Base-by-base conservation (phyloP, 768 basidiomycete species). In the Boletus sp. region DNA sequence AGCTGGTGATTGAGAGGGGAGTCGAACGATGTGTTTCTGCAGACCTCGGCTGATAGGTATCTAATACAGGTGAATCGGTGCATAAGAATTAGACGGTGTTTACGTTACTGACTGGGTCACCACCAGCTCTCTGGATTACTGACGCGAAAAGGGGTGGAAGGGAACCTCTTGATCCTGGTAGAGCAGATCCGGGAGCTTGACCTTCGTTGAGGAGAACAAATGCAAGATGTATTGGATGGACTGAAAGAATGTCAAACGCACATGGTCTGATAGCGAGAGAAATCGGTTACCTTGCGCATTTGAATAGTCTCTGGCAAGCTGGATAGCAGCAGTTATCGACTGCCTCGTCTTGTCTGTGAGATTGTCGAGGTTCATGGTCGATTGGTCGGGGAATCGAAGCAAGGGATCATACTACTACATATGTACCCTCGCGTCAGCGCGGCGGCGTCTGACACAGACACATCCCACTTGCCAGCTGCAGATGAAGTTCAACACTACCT, bases 271-370 rank as follows among this genome's bases (percentile, higher is more conserved):
- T 7, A 5, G 14, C 5, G 14, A 42, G 23, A 25, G 30, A 21
- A 27, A 23, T 2, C 15, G 7, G 72, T 61, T 70, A 87, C 90
- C 82, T 80, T 93, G 88, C 0, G 84, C 85, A 64, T 93, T 84
- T 17, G 88, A 79, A 66, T 92, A 83, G 70, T 95, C 91, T 66
- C 84, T 91, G 11, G 93, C 91, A 40, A 88, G 79, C 63, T 92
- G 90, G 50, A 91, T 70, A 2, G 93, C 86, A 47, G 83, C 82
- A 51, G 82, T 72, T 50, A 95, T 64, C 27, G 85, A 78, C 62
- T 87, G 79, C 64, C 83, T 79, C 13, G 93, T 81, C 69, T 88
- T 92, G 71, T 95, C 90, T 29, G 93, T 96, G 63, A 94, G 88
- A 10, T 44, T 57, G 61, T 95, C 88, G 57, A 89, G 74, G 72